Conservation (phyloP, 2,329 filamentous ascomycete species). For the Beauveria varroae region DNA sequence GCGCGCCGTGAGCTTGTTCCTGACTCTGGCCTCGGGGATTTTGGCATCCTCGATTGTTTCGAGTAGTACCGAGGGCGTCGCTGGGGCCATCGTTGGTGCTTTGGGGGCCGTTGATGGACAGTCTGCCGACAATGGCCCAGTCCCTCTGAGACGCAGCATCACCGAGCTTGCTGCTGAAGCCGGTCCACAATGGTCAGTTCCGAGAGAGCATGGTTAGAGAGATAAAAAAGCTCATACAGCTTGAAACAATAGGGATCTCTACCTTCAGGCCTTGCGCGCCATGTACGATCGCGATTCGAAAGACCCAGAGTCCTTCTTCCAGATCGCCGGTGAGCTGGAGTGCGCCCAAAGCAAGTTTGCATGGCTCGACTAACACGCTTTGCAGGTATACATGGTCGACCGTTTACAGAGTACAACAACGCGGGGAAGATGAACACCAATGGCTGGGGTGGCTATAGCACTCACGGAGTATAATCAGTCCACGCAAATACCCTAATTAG, state of each 20-base stretch:
- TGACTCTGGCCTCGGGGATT: background rate
- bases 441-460: slow-evolving; percentile 36
- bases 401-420: slow-evolving; percentile 34
- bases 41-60: background rate
- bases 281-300: slow-evolving; percentile 34
- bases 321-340: slow-evolving; percentile 34
- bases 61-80: background rate
- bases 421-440: slow-evolving; percentile 24
- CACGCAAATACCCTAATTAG: background rate
- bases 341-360: no score
- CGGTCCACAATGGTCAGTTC: slow-evolving; percentile 33
- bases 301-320: slow-evolving; percentile 42
- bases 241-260: slow-evolving; percentile 37
- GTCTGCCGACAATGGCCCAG: slow-evolving; percentile 13
- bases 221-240: background rate
- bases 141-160: slow-evolving; percentile 40
- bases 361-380: slow-evolving; percentile 2
- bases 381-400: slow-evolving; percentile 35
- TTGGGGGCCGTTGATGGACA: background rate
- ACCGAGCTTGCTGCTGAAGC: slow-evolving; percentile 35
- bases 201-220: background rate
- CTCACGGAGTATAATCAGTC: slow-evolving; percentile 34
- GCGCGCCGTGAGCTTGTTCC: background rate
- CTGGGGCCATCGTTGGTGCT: background rate
- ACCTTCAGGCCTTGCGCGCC: slow-evolving; percentile 36